These are phyloP conservation scores for Thermomyces lanuginosus DNA, from an alignment of 2,329 filamentous ascomycete genomes.

Conservation along the genomic window DNA sequence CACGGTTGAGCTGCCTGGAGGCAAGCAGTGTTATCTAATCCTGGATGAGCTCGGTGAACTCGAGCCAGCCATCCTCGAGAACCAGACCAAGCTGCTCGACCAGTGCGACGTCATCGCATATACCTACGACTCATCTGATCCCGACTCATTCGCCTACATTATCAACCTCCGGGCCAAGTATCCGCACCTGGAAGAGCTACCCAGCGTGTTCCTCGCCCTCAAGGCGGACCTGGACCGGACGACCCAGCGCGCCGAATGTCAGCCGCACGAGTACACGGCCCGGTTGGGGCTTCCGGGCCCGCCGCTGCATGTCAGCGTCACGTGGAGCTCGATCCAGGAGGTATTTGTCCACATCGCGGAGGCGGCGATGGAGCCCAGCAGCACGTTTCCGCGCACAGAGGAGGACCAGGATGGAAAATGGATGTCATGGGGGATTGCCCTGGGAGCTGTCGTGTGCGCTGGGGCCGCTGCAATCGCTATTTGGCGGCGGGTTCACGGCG, in stretches of 20 bases:
- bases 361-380: conserved; percentile 75
- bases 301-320: conserved; percentile 85
- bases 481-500: conserved; percentile 36
- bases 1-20: conserved; percentile 85
- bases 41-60: conserved; percentile 87
- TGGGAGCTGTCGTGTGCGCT: conserved; percentile 52
- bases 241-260: conserved; percentile 78
- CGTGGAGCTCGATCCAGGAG: conserved; percentile 85
- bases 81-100: conserved; percentile 65
- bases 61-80: conserved; percentile 89
- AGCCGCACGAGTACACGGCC: conserved; percentile 83
- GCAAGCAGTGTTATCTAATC: conserved; percentile 93
- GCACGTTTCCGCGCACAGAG: conserved; percentile 75
- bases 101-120: conserved; percentile 90
- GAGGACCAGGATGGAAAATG: conserved; percentile 64
- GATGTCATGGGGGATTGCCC: conserved; percentile 68
- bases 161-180: conserved; percentile 63
- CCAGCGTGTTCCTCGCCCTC: conserved; percentile 77
- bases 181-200: conserved; percentile 72
- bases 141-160: conserved; percentile 87
- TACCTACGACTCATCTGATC: conserved; percentile 90
- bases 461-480: conserved; percentile 43
- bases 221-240: conserved; percentile 95
- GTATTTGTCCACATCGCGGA: conserved; percentile 86
- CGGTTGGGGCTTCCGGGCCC: conserved; percentile 66